Evolutionary conservation across 441 rosid species (phyloP), one percentile per base, ranked within the genome.

Genomic region (Croton laevigatus): DNA sequence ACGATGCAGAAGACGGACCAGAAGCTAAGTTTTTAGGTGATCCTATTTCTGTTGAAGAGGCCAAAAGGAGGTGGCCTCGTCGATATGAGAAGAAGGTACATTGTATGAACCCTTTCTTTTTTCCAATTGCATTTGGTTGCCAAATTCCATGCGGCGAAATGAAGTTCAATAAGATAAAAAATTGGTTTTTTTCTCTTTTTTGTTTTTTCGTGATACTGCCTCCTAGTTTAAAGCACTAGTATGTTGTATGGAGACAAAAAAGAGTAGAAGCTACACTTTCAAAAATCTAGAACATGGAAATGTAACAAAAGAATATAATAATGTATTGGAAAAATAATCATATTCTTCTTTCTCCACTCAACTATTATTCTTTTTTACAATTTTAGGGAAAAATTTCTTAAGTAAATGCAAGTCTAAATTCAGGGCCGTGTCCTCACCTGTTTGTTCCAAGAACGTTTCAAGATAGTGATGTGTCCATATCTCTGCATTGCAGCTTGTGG

Each of bases 11-110:
- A 0, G 80, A 69, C 17, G 80, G 57, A 8, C 17, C 68, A 13
- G 78, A 78, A 12, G 75, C 81, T 23, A 70, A 68, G 68, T 80
- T 89, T 54, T 0, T 85, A 0, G 89, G 88, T 0, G 78, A 79
- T 34, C 77, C 87, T 0, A 37, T 89, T 0, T 75, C 81, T 0
- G 76, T 72, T 0, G 72, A 70, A 6, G 94, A 89, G 20, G 89
- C 97, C 0, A 73, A 76, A 70, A 65, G 11, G 2, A 78, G 77
- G 3, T 91, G 95, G 95, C 86, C 90, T 0, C 75, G 82, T 8
- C 78, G 91, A 48, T 89, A 89, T 49, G 53, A 32, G 48, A 70
- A 32, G 22, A 76, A 75, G 84, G 80, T 79, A 76, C 8, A 27
- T 22, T 54, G 13, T 9, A 8, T 0, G 6, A 11, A 22, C 12